Percentiles rank a stretch among this genome's conserved stretches.
Conservation (phyloP, 2,329 filamentous ascomycete genomes). For the Trichoderma atroviride region DNA sequence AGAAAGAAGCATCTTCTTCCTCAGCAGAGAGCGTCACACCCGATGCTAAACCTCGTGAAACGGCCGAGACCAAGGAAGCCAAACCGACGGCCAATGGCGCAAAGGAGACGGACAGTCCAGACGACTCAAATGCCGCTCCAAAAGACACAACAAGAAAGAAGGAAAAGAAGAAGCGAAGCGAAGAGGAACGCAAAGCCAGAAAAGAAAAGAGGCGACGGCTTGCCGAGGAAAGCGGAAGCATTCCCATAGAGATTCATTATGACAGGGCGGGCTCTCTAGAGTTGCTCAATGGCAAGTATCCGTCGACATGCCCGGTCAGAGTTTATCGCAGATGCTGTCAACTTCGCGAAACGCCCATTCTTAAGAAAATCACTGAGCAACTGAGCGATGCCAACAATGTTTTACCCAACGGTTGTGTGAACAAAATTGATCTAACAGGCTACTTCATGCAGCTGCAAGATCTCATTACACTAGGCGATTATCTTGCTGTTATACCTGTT, state of each 20-base stretch:
- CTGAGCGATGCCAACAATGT: slow-evolving; percentile 72
- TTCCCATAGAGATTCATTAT: slow-evolving; percentile 80
- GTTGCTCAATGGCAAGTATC: slow-evolving; percentile 44
- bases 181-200: slow-evolving; percentile 87
- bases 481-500: slow-evolving; percentile 89
- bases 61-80: slow-evolving; percentile 45
- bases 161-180: slow-evolving; percentile 94
- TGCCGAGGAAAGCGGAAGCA: slow-evolving; percentile 83
- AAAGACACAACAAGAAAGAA: slow-evolving; percentile 66
- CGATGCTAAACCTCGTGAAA: slow-evolving; percentile 45
- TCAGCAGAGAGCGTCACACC: slow-evolving; percentile 46
- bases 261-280: slow-evolving; percentile 64
- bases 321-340: slow-evolving; percentile 96
- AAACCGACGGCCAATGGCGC: slow-evolving; percentile 33
- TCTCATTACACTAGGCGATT: slow-evolving; percentile 86
- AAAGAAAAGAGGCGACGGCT: slow-evolving; percentile 85
- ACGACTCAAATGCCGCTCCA: slow-evolving; percentile 7
- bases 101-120: slow-evolving; percentile 33
- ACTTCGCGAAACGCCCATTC: slow-evolving; percentile 84
- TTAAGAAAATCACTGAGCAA: slow-evolving; percentile 90
- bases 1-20: slow-evolving; percentile 40
- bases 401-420: slow-evolving; percentile 71
- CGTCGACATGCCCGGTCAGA: slow-evolving; percentile 86
- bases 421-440: slow-evolving; percentile 79
- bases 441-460: slow-evolving; percentile 84